Percentiles rank a stretch among this genome's conserved stretches.
phyloP scores from a whole-genome alignment of 2,329 filamentous ascomycete species.

The Colletotrichum lindemuthianum region DNA sequence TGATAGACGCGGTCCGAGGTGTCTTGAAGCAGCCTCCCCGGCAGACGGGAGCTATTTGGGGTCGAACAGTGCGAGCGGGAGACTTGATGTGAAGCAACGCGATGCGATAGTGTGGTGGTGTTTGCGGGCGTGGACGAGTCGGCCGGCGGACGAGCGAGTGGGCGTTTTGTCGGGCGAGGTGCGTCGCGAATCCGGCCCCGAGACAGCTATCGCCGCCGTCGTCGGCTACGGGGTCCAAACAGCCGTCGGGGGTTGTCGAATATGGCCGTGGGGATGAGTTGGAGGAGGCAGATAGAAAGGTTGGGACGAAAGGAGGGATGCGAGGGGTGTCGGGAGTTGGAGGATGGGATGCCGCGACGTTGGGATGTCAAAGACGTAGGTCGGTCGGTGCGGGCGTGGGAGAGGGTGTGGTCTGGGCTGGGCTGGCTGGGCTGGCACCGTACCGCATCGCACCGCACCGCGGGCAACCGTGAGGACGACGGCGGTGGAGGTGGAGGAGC shows the following conservation, averaged over 20 bases:
- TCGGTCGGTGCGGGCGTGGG: conserved; percentile 12
- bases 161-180: conserved; percentile 4
- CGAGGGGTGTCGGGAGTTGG: conserved; percentile 25
- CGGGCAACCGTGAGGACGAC: too few relatives aligned
- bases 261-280: background rate
- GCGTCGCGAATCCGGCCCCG: conserved; percentile 33
- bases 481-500: too few relatives aligned
- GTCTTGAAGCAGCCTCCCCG: conserved; percentile 1
- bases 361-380: conserved; percentile 32
- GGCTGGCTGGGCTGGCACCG: too few relatives aligned
- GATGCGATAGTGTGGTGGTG: background rate
- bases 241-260: conserved; percentile 15
- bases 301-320: background rate
- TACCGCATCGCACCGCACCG: too few relatives aligned
- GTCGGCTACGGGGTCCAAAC: conserved; percentile 15
- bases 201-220: conserved; percentile 35
- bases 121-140: conserved; percentile 5
- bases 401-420: background rate
- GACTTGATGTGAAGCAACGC: background rate
- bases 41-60: conserved; percentile 26
- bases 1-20: background rate
- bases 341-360: conserved; percentile 25
- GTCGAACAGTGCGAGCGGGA: conserved; percentile 23
- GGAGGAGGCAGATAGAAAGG: conserved; percentile 2
- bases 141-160: background rate